These are phyloP conservation scores for Schizophyllum commune DNA, from an alignment of 1,284 basidiomycete genomes.

Conservation along the genomic window DNA sequence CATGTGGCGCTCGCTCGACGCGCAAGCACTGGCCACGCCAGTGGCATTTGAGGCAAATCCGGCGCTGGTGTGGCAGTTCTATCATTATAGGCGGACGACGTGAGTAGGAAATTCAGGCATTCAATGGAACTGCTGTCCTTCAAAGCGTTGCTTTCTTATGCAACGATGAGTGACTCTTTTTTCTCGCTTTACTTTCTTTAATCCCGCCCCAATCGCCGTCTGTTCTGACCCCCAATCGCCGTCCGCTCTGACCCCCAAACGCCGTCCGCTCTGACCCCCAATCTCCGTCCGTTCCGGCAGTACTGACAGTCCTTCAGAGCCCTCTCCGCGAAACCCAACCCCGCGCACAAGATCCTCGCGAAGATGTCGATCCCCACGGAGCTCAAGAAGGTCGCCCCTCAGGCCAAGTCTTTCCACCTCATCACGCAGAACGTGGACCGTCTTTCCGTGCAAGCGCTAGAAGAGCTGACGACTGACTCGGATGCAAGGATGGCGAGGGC, in stretches of 20 bases:
- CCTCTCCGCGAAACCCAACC: constrained; percentile 21
- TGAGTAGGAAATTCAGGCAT: constrained; percentile 16
- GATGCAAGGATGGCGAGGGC: too few species aligned
- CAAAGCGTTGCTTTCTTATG: too few species aligned
- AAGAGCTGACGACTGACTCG: constrained; percentile 8
- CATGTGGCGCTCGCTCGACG: constrained; percentile 45
- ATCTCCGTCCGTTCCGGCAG: too few species aligned
- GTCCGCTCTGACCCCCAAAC: too few species aligned
- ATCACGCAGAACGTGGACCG: constrained; percentile 30
- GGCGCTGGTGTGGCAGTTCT: constrained; percentile 57
- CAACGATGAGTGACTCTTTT: too few species aligned
- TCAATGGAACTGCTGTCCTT: too few species aligned
- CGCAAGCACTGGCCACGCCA: constrained; percentile 42
- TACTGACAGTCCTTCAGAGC: neutral
- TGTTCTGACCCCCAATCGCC: too few species aligned
- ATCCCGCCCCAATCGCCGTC: too few species aligned
- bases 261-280: too few species aligned
- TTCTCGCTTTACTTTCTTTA: too few species aligned
- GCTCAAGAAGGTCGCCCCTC: constrained; percentile 17
- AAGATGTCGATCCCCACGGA: constrained; percentile 17
- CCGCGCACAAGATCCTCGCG: constrained; percentile 24
- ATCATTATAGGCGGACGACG: constrained; percentile 50
- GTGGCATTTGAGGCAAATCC: constrained; percentile 47
- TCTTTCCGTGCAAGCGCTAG: constrained; percentile 20
- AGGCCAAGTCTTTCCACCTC: constrained; percentile 15